Conservation (phyloP, 371 early-diverging fungal genomes). For the Chytridium lagenaria region DNA sequence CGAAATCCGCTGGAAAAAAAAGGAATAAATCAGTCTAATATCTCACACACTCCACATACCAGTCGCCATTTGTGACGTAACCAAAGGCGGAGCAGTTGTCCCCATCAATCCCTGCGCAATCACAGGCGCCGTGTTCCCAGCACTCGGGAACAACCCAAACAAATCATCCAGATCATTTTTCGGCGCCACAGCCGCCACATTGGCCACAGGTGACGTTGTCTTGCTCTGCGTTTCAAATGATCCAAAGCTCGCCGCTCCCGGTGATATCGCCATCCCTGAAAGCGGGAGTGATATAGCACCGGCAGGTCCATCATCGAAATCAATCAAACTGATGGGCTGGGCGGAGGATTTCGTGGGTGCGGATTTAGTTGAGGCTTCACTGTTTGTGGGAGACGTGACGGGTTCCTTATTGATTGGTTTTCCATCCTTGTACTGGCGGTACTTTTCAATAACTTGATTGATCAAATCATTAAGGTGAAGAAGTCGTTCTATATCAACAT, state of each 20-base stretch:
- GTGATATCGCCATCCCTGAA: background rate
- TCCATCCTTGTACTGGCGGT: constrained; percentile 72
- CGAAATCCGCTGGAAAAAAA: background rate
- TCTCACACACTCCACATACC: too few species aligned
- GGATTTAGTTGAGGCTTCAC: background rate
- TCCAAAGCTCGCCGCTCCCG: background rate
- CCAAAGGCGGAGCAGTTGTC: background rate
- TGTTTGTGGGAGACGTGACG: background rate
- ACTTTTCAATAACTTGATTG: constrained; percentile 78
- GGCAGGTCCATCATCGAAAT: constrained; percentile 59
- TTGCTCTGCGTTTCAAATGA: background rate
- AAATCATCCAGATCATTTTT: constrained; percentile 7
- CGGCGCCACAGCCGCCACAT: background rate
- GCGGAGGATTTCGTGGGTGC: constrained; percentile 17
- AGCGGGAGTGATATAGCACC: background rate
- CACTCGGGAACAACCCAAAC: background rate
- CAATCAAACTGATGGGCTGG: constrained; percentile 62
- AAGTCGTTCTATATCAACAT: constrained; percentile 58
- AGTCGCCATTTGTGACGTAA: too few species aligned
- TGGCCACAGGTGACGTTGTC: background rate
- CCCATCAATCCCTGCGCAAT: too few species aligned
- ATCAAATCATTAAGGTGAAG: constrained; percentile 81
- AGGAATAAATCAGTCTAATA: background rate
- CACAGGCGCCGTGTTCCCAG: background rate
- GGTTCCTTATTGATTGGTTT: constrained; percentile 32